These are phyloP conservation scores for Termitomyces sp. DNA, from an alignment of 768 basidiomycete genomes.

Conservation along the genomic window DNA sequence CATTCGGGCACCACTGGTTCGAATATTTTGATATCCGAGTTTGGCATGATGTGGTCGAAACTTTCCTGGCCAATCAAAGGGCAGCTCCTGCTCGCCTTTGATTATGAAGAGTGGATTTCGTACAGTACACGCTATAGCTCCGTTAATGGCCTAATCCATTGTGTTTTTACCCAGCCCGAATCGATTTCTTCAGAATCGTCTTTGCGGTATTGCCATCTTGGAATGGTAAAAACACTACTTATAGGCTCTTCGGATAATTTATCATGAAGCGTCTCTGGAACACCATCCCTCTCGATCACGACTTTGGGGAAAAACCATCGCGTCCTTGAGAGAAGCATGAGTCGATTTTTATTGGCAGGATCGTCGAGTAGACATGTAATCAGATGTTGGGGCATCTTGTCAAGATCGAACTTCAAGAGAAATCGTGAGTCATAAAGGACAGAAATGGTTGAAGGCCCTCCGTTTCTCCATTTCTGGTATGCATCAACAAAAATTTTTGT, in stretches of 20 bases:
- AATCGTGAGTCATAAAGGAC: constrained; percentile 70
- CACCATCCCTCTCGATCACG: constrained; percentile 24
- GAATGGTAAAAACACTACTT: neutral
- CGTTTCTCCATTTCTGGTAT: constrained; percentile 18
- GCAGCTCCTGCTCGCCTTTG: constrained; percentile 10
- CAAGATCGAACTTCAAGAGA: constrained; percentile 45
- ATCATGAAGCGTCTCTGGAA: constrained; percentile 16
- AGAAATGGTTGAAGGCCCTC: constrained; percentile 25
- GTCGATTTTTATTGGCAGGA: constrained; percentile 15
- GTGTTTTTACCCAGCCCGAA: constrained; percentile 41
- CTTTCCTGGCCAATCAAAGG: constrained; percentile 26
- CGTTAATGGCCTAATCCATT: constrained; percentile 41
- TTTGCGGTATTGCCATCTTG: neutral
- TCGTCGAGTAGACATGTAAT: constrained; percentile 24
- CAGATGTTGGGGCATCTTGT: constrained; percentile 40
- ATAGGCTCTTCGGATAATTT: constrained; percentile 12
- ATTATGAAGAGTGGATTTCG: neutral
- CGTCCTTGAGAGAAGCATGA: constrained; percentile 37
- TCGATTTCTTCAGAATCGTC: neutral
- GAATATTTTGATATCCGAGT: constrained; percentile 44
- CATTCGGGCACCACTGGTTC: constrained; percentile 45
- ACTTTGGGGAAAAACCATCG: constrained; percentile 52
- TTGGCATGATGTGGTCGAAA: constrained; percentile 38
- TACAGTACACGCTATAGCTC: constrained; percentile 20
- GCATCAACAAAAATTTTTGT: constrained; percentile 29